Percentiles rank a stretch among this genome's conserved stretches.
phyloP scores from a whole-genome alignment of 2,329 filamentous ascomycete species.

The Akanthomyces lecanii region DNA sequence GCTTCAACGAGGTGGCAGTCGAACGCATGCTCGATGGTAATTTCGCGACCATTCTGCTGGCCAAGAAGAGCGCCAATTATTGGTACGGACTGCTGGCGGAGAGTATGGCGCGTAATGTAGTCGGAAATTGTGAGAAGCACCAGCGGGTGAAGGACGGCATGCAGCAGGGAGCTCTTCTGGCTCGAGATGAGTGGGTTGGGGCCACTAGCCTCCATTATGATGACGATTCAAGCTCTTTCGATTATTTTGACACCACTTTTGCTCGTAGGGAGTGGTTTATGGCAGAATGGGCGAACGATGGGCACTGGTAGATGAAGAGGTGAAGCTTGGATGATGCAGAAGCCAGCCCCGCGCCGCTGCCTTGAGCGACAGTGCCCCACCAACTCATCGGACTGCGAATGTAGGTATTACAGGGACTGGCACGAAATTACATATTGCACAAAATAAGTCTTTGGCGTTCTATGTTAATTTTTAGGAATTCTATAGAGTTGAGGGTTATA shows the following conservation, averaged over 20 bases:
- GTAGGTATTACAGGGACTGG: not conserved
- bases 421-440: not conserved
- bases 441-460: not conserved
- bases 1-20: conserved; percentile 61
- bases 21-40: conserved; percentile 91
- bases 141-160: conserved; percentile 84
- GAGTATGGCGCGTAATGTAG: conserved; percentile 86
- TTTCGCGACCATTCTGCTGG: conserved; percentile 82
- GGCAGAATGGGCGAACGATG: not conserved
- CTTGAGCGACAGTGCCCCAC: conserved; percentile 6
- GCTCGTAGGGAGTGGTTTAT: not conserved
- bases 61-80: conserved; percentile 86
- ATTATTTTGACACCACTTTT: not conserved
- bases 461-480: not conserved
- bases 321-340: conserved; percentile 7
- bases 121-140: conserved; percentile 96
- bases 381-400: not conserved
- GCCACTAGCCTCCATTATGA: conserved; percentile 43
- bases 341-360: conserved; percentile 4
- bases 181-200: conserved; percentile 59
- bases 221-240: not conserved
- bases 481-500: conserved; percentile 4
- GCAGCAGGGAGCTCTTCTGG: conserved; percentile 67
- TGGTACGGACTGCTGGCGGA: conserved; percentile 70
- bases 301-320: not conserved